phyloP scores from a whole-genome alignment of 768 basidiomycete genomes.

The Phanerodontia chrysosporium region DNA sequence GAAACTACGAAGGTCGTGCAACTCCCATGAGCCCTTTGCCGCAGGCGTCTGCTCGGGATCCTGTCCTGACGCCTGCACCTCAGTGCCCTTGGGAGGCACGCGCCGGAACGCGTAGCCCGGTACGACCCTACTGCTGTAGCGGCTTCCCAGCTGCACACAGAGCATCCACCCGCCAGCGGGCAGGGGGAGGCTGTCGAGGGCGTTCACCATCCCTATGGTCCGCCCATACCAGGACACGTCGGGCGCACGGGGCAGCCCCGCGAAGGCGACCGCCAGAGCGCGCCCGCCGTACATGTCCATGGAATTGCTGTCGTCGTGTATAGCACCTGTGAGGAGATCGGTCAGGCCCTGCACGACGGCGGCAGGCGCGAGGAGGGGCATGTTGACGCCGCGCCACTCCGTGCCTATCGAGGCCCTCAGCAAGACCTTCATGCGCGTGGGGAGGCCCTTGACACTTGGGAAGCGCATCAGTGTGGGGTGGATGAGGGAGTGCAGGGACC shows the following conservation, averaged over 20 bases:
- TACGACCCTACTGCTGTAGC: too few species aligned
- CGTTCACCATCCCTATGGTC: not conserved
- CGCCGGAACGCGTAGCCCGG: not conserved
- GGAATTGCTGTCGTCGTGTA: constrained; percentile 3
- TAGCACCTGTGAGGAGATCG: constrained; percentile 2
- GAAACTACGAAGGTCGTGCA: constrained; percentile 17
- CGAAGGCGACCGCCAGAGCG: constrained; percentile 11
- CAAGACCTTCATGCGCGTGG: not conserved
- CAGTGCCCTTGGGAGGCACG: not conserved
- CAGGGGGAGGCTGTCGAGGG: too few species aligned
- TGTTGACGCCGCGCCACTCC: constrained; percentile 13
- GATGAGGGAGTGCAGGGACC: constrained; percentile 23
- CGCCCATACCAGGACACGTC: constrained; percentile 19
- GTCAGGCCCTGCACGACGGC: constrained; percentile 22
- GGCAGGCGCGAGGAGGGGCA: constrained; percentile 27
- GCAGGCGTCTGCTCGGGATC: not conserved
- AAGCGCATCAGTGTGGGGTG: constrained; percentile 22
- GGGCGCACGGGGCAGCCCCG: constrained; percentile 11
- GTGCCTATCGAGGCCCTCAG: too few species aligned
- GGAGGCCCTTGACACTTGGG: not conserved
- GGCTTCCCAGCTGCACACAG: too few species aligned
- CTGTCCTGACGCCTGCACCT: not conserved
- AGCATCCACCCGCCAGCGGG: not conserved
- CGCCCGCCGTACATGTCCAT: not conserved
- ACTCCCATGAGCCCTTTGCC: not conserved